Evolutionary conservation across 176 grass and related monocot genomes (phyloP).

Genomic region (Saccharum spontaneum): DNA sequence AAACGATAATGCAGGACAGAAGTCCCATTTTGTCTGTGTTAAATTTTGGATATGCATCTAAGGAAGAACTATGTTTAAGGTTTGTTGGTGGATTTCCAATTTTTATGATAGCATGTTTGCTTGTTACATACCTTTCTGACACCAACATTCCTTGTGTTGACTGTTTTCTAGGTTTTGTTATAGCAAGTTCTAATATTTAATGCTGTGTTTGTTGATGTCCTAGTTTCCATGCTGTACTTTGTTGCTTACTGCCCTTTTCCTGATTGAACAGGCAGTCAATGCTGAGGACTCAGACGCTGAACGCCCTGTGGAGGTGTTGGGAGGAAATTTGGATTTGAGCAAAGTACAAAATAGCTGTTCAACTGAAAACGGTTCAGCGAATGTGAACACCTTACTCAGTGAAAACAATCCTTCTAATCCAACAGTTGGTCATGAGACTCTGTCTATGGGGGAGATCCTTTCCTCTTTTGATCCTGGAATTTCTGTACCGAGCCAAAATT

Average conservation of each 20-base stretch:
- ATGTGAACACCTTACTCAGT: conserved; percentile 33
- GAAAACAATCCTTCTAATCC: conserved; percentile 60
- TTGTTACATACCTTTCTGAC: neutral
- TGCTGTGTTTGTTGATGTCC: neutral
- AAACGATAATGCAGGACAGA: neutral
- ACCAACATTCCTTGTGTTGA: neutral
- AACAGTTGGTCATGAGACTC: conserved; percentile 44
- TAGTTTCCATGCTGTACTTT: neutral
- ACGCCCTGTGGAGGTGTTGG: conserved; percentile 31
- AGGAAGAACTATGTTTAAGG: conserved; percentile 7
- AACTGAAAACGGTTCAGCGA: conserved; percentile 50
- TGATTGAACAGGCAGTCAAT: conserved; percentile 72
- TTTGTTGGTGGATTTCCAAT: neutral
- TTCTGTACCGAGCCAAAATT: conserved; percentile 51
- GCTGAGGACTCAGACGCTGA: conserved; percentile 69
- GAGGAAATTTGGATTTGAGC: conserved; percentile 45
- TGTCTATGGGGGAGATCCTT: conserved; percentile 99
- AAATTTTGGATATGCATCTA: neutral
- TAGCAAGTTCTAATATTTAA: neutral
- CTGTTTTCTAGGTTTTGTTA: neutral
- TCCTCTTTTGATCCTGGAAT: conserved; percentile 92
- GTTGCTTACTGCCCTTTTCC: conserved; percentile 10
- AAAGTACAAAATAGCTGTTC: conserved; percentile 49
- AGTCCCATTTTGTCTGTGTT: neutral
- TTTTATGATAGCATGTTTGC: conserved; percentile 11